phyloP scores from a whole-genome alignment of 164 flowering plant genomes.

The Annona cherimola region DNA sequence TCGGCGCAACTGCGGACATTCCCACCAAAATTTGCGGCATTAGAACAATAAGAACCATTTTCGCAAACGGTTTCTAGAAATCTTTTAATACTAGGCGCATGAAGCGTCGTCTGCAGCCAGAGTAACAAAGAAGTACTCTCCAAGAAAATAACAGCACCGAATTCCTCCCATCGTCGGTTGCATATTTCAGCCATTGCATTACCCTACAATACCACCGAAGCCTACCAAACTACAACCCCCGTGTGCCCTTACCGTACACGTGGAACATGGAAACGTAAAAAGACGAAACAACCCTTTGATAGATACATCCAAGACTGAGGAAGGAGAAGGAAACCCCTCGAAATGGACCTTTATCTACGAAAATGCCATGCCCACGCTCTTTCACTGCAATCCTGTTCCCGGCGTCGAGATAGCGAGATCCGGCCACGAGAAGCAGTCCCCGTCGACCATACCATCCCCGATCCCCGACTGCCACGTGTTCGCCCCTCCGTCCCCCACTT shows the following conservation, averaged over 20 bases:
- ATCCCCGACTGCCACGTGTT: constrained; percentile 11
- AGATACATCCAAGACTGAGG: background rate
- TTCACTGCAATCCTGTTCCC: constrained; percentile 26
- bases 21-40: too few relatives aligned
- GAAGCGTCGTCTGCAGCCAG: too few relatives aligned
- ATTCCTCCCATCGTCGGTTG: too few relatives aligned
- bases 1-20: too few relatives aligned
- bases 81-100: too few relatives aligned
- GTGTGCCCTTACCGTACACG: background rate
- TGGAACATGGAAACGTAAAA: background rate
- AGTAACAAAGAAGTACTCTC: too few relatives aligned
- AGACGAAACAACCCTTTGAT: background rate
- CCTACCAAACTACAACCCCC: constrained; percentile 1
- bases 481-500: constrained; percentile 8
- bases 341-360: background rate
- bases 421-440: constrained; percentile 44
- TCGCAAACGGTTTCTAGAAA: too few relatives aligned
- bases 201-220: background rate
- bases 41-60: too few relatives aligned
- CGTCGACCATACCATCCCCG: constrained; percentile 17
- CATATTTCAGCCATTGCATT: background rate
- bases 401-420: constrained; percentile 45
- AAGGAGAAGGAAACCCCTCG: background rate
- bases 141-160: too few relatives aligned
- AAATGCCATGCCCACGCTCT: background rate